These are phyloP conservation scores for Trichoderma breve DNA, from an alignment of 2,329 filamentous ascomycete genomes.

Conservation along the genomic window DNA sequence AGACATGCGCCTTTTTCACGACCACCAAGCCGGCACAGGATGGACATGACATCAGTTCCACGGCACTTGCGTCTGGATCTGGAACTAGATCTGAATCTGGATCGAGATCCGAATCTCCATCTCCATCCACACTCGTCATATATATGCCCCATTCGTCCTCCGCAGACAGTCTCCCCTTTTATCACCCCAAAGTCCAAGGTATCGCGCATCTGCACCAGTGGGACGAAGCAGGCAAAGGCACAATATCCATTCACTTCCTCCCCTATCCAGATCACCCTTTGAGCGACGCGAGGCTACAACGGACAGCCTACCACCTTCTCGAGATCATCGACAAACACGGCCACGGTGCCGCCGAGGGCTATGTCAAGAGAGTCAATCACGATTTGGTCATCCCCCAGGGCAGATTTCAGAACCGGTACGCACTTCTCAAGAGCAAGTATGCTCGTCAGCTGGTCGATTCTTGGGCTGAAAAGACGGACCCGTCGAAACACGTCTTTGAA, in stretches of 20 bases:
- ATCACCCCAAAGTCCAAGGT: constrained; percentile 74
- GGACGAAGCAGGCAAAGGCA: constrained; percentile 42
- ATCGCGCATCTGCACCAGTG: constrained; percentile 76
- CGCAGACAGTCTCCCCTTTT: constrained; percentile 71
- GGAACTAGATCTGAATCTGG: neutral
- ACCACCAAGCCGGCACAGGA: constrained; percentile 25
- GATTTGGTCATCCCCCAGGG: constrained; percentile 77
- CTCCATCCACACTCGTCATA: constrained; percentile 50
- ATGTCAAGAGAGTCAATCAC: constrained; percentile 80
- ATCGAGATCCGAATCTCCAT: neutral
- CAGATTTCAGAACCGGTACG: constrained; percentile 78
- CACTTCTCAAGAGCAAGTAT: constrained; percentile 74
- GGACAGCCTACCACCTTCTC: constrained; percentile 68
- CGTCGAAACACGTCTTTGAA: constrained; percentile 91
- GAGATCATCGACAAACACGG: constrained; percentile 71
- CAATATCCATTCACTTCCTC: constrained; percentile 60
- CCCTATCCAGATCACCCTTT: constrained; percentile 42
- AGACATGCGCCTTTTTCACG: constrained; percentile 75
- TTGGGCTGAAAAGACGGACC: constrained; percentile 87
- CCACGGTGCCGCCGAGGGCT: constrained; percentile 58
- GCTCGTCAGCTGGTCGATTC: constrained; percentile 65
- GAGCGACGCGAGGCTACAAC: constrained; percentile 50
- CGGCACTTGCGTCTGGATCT: constrained; percentile 23
- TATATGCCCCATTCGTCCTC: constrained; percentile 72
- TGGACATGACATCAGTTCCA: neutral